Base-by-base conservation (phyloP, 192 early-diverging fungal species). In the Podila epigama region DNA sequence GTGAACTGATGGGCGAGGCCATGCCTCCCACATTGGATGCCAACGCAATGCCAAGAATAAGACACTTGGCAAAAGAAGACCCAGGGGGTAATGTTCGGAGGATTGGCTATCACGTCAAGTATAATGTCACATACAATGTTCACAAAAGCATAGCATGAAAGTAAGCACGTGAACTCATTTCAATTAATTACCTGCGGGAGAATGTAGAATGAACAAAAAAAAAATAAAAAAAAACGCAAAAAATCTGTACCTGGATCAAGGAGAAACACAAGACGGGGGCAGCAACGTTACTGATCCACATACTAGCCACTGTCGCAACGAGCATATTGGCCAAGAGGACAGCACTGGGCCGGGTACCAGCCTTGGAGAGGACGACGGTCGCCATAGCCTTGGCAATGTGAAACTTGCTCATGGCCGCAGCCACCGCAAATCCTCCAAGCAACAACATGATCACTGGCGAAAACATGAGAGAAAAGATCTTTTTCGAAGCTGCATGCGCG, bases 271-370 rank as follows among this genome's bases (percentile, higher is more conserved):
- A 84, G 18, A 97, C 97, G 11, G 97, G 97, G 11, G 97, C 97
- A 3, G 97, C 97, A 6, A 98, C 97, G 66, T 98, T 98, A 50
- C 88, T 91, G 63, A 98, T 98, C 97, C 95, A 97, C 97, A 98
- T 98, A 82, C 93, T 95, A 12, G 95, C 93, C 84, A 98, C 88
- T 2, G 95, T 97, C n/a, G 93, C 93, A 0, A 98, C 95, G 42
- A 97, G 85, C 95, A 98, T 98, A 58, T 95, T 96, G 39, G 93
- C 92, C 35, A 98, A 84, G 28, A 98, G 81, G 4, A 98, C 97
- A 9, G 80, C 80, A 51, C 88, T 88, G 39, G 97, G 95, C 37
- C 86, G 85, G 10, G 90, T 92, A n/a, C 97, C 97, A 2, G 97
- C 95, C 82, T 88, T 91, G 28, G 93, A 89, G 9, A 98, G 84